Evolutionary conservation across 2,329 filamentous ascomycete genomes (phyloP), one percentile per base, ranked within the genome.

Genomic region (Alternaria gansuensis): DNA sequence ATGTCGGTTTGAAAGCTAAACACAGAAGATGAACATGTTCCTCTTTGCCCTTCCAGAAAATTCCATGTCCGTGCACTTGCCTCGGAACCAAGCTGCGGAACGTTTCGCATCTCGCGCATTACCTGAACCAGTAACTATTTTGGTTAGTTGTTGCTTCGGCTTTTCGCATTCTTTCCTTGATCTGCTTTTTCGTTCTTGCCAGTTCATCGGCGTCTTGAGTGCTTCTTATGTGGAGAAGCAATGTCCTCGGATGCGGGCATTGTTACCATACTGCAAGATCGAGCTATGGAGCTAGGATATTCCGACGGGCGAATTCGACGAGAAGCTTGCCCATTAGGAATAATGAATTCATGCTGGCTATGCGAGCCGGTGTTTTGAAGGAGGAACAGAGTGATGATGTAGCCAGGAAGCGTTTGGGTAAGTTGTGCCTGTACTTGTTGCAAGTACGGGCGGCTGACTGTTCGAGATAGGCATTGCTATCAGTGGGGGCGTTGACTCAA

Each of bases 401-500:
- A 23, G 44, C 49, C 48, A 50, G 50, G 11, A 46, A 23, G 11
- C 26, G 17, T 21, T 36, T 73, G 23, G 71, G 72, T 70, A 57
- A 26, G 55, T 48, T 6, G 23, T 17, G n/a, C 5, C 33, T 8
- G 24, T 7, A 37, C 26, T 14, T 29, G 29, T 11, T 37, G 21
- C 8, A 49, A 26, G 17, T 7, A 57, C 49, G 23, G 14, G 29
- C 34, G 21, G 50, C 54, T 68, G 39, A 66, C 28, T 21, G 44
- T 26, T 11, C 26, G 5, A 14, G n/a, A 34, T 44, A 80, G 80
- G 85, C 53, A 81, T 98, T 59, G 95, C 93, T 14, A 82, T 98
- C 61, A 97, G 93, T 72, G 95, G 95, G 24, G 95, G 95, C 7
- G 91, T 95, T 37, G 95, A 99, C 77, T 98, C 94, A n/a, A 99